Base-by-base conservation (phyloP, 2,329 filamentous ascomycete species). In the Aspergillus ruber region DNA sequence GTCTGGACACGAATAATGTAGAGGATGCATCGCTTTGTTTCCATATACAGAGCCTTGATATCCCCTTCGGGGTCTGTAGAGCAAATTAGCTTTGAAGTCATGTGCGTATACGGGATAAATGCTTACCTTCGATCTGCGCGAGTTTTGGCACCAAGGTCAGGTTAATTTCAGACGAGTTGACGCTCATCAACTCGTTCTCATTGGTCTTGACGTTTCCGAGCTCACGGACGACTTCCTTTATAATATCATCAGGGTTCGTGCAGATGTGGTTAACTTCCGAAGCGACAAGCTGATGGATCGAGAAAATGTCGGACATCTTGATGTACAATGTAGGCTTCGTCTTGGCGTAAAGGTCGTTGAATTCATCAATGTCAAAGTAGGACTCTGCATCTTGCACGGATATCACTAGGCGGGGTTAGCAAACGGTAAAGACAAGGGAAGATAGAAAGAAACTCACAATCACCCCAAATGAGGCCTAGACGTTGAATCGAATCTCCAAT, bases 291-390 rank as follows among this genome's bases (percentile, higher is more conserved):
- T 85, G 89, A 70, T 98, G 94, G 50, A 98, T 91, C 43, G 91
- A 88, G 66, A 98, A 97, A 48, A 98, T 90, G 66, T 98, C 93
- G 13, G 87, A 82, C 81, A 98, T 91, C 73, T 98, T 98, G 75
- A 98, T 95, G 74, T 97, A 98, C n/a, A 98, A 77, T 0, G 91
- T 97, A 6, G 93, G 93, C 69, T 95, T 95, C 54, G 90, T 93
- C 67, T 94, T 90, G 48, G 91, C 88, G 64, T 97, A 97, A 6
- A 98, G 79, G 63, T 98, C 93, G 65, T 96, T 97, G 80, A 93
- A 98, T 66, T 97, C 93, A 64, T 98, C 93, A 65, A 98, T 96
- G 67, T 97, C 90, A 63, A 97, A 98, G 20, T 93, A 93, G 45
- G 82, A 79, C 68, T 98, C 93, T 0, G 89, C 88, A 59, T 93